These are phyloP conservation scores for Hydnomerulius pinastri DNA, from an alignment of 768 basidiomycete genomes.

Conservation along the genomic window DNA sequence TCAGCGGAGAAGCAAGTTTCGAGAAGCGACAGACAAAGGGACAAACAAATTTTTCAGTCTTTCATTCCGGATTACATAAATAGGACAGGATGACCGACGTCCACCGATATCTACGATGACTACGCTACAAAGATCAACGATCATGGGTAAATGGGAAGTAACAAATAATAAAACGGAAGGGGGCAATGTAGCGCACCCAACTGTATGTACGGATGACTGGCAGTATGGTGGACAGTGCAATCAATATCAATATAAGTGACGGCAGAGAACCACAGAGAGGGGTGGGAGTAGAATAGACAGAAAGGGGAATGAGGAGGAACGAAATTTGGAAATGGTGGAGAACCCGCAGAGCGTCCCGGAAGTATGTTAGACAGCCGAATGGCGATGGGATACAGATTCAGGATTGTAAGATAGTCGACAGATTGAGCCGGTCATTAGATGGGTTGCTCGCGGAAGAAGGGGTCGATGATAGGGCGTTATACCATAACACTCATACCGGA, in stretches of 20 bases:
- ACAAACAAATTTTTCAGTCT: background rate
- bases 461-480: conserved; percentile 15
- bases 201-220: conserved; percentile 8
- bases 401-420: conserved; percentile 18
- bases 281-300: background rate
- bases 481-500: conserved; percentile 35
- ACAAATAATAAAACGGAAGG: conserved; percentile 2
- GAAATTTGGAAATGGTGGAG: conserved; percentile 13
- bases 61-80: conserved; percentile 17
- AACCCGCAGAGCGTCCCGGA: conserved; percentile 32
- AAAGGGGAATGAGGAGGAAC: conserved; percentile 1
- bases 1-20: no score
- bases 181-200: background rate
- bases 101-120: conserved; percentile 20
- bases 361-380: conserved; percentile 26
- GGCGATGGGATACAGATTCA: conserved; percentile 18
- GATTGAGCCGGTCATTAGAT: conserved; percentile 26
- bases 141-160: background rate
- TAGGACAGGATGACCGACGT: conserved; percentile 13
- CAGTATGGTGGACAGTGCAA: conserved; percentile 2
- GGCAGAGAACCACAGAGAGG: conserved; percentile 1
- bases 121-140: conserved; percentile 15
- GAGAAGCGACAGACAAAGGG: background rate
- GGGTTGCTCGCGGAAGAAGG: conserved; percentile 17
- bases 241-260: conserved; percentile 24